Base-by-base conservation (phyloP, 495 filamentous ascomycete species). In the Aspergillus sclerotiicarbonarius region DNA sequence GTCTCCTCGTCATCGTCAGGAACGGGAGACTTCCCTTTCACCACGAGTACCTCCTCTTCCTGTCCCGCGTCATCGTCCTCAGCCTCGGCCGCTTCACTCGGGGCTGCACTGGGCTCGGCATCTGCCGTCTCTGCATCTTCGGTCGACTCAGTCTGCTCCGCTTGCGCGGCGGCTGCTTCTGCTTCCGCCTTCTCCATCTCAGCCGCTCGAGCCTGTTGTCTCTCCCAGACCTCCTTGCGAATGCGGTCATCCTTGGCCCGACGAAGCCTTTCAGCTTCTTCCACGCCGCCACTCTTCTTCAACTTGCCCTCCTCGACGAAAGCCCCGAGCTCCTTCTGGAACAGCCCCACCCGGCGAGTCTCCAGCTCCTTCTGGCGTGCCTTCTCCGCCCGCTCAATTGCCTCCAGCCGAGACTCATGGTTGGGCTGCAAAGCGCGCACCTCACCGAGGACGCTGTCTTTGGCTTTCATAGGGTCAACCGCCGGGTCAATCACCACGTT, bases 361-460 rank as follows among this genome's bases (percentile, higher is more conserved):
- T 93, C 92, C 0, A 98, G 79, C 67, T 98, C 95, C 63, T 88
- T 88, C 74, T 91, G 89, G 25, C 94, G 76, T 12, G 89, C 79
- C 76, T 90, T 92, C 75, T 98, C 94, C 1, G 92, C 92, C 20
- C 92, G 84, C 71, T 97, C 92, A 60, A 99, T 99, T 9, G 94
- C 94, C 73, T 97, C 95, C 0, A 98, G 74, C 53, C 94, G 82
- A 53, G 85, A 85, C 73, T 97, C 91, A 63, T 99, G 94, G 62
- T 99, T 97, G 1, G 95, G 95, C 66, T 93, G 92, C 45, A 99
- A 76, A 32, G 93, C 94, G 31, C 92, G 84, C 8, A 99, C 95
- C 75, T 98, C 95, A 30, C 90, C 92, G 15, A 99, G 75, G 15
- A 99, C 88, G 41, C 85, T 87, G 62, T 96, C 92, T 72, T 96